A percentile compares a stretch with the other conserved stretches of the same genome.
Conservation (phyloP, 1,284 basidiomycete genomes). For the Heterobasidion occidentale region DNA sequence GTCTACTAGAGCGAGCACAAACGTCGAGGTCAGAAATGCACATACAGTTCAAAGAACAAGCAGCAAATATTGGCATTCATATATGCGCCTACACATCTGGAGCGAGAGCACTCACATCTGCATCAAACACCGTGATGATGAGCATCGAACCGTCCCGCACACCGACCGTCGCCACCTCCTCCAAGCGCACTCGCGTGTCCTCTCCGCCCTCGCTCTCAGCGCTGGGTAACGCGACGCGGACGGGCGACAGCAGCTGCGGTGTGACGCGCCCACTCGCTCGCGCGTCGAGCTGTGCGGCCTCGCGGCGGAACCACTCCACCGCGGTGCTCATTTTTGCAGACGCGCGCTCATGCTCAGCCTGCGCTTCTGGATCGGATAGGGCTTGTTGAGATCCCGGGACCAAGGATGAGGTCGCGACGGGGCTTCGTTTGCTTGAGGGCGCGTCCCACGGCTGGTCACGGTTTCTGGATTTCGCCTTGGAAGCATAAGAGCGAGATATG, state of each 20-base stretch:
- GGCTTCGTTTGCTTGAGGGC: constrained; percentile 22
- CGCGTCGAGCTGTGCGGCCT: constrained; percentile 56
- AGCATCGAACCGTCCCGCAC: constrained; percentile 67
- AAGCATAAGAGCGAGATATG: constrained; percentile 7
- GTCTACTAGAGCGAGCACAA: constrained; percentile 39
- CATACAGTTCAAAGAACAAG: background rate
- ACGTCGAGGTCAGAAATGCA: constrained; percentile 1
- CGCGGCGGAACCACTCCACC: constrained; percentile 65
- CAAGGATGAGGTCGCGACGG: constrained; percentile 33
- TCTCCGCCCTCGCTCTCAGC: constrained; percentile 3
- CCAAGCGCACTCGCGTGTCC: constrained; percentile 29
- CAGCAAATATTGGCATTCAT: too few species aligned
- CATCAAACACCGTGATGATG: constrained; percentile 68
- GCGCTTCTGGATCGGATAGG: constrained; percentile 40
- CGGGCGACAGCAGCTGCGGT: constrained; percentile 59
- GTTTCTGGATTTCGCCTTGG: constrained; percentile 8
- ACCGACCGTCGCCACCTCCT: constrained; percentile 71
- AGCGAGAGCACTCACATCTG: constrained; percentile 41
- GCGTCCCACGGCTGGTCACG: background rate
- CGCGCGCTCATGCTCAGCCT: constrained; percentile 17
- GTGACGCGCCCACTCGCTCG: constrained; percentile 72
- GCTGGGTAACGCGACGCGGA: constrained; percentile 47
- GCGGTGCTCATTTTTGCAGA: constrained; percentile 56
- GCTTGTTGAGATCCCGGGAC: constrained; percentile 50
- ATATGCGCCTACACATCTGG: background rate